A percentile compares a stretch with the other conserved stretches of the same genome.
phyloP scores from a whole-genome alignment of 257 asterid genomes.

The Agastache rugosa region DNA sequence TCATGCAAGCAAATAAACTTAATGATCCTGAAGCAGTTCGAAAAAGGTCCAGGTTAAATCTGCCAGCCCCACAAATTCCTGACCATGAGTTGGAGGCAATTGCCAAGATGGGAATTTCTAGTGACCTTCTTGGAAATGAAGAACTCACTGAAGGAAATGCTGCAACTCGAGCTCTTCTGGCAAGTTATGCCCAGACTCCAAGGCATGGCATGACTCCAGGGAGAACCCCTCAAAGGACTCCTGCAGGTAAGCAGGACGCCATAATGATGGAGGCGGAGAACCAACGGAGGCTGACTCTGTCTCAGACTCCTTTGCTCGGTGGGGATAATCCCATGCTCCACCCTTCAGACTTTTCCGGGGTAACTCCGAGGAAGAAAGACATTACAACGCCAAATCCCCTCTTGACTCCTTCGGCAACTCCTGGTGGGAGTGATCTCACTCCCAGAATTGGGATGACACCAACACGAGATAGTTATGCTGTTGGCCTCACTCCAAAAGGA shows the following conservation, averaged over 20 bases:
- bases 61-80: slow-evolving; percentile 95
- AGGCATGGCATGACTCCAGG: slow-evolving; percentile 87
- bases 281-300: slow-evolving; percentile 77
- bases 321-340: slow-evolving; percentile 94
- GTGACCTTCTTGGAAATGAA: slow-evolving; percentile 83
- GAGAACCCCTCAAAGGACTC: slow-evolving; percentile 95
- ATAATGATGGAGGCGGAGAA: slow-evolving; percentile 99
- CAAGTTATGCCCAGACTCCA: slow-evolving; percentile 91
- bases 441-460: slow-evolving; percentile 94
- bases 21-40: slow-evolving; percentile 96
- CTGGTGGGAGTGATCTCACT: slow-evolving; percentile 75
- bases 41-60: slow-evolving; percentile 79
- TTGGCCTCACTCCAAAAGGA: slow-evolving; percentile 84
- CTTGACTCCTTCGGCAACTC: slow-evolving; percentile 91
- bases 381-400: slow-evolving; percentile 95
- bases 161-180: slow-evolving; percentile 92
- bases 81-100: slow-evolving; percentile 98
- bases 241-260: slow-evolving; percentile 90
- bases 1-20: slow-evolving; percentile 92
- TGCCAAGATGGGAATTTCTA: slow-evolving; percentile 93
- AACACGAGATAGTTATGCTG: slow-evolving; percentile 66
- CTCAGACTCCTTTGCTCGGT: slow-evolving; percentile 98
- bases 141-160: slow-evolving; percentile 90
- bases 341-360: slow-evolving; percentile 99
- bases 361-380: slow-evolving; percentile 91